Evolutionary conservation across 352 stramenopile species (phyloP).

Genomic region (Phytophthora meadii): DNA sequence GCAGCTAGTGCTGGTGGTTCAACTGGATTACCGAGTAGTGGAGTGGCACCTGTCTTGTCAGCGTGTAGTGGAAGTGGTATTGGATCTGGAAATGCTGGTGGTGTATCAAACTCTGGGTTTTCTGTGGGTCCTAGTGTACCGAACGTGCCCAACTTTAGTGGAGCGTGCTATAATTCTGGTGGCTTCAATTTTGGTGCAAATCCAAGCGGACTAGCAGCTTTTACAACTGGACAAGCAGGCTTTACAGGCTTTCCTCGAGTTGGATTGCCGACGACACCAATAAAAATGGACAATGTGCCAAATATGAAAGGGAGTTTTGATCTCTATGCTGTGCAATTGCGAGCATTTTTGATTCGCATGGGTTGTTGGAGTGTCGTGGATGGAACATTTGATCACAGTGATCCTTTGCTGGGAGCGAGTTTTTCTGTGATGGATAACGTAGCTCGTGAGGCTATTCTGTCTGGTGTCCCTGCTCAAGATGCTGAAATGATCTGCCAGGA

Average conservation of each 20-base stretch:
- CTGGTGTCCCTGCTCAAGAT: slow-evolving; percentile 1
- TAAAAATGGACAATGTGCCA: not conserved
- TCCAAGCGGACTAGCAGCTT: no score
- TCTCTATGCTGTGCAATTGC: not conserved
- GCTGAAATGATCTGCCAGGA: slow-evolving; percentile 20
- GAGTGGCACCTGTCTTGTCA: no score
- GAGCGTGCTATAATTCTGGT: not conserved
- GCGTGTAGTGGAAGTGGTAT: no score
- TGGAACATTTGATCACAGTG: slow-evolving; percentile 7
- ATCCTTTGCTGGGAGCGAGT: not conserved
- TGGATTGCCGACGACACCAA: not conserved
- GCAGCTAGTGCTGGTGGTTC: no score
- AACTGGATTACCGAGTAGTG: no score
- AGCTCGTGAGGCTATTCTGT: slow-evolving; percentile 9
- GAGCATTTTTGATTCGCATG: slow-evolving; percentile 14
- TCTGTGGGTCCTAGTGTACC: not conserved
- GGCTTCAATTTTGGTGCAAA: slow-evolving; percentile 1
- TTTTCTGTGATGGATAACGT: slow-evolving; percentile 9
- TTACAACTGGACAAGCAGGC: not conserved
- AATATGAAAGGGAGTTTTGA: not conserved
- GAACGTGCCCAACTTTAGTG: not conserved
- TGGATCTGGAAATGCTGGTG: not conserved
- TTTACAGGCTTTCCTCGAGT: not conserved
- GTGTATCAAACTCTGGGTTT: not conserved
- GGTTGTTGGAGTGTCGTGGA: slow-evolving; percentile 16